Evolutionary conservation across 2,329 filamentous ascomycete genomes (phyloP).

Genomic region (Lasiodiplodia theobromae): DNA sequence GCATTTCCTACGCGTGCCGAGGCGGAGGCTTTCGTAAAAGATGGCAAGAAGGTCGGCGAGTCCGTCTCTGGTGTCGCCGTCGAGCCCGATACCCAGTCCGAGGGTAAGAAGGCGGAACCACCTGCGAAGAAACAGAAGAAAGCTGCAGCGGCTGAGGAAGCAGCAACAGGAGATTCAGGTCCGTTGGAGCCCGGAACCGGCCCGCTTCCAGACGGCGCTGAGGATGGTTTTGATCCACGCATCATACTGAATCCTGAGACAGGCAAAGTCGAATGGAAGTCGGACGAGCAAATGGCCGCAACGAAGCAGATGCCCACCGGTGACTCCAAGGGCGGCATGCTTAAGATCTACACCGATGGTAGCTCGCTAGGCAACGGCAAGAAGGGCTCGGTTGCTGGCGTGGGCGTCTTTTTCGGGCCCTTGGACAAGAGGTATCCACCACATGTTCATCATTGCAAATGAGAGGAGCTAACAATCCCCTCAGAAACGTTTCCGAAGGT

Average conservation of each 20-base stretch:
- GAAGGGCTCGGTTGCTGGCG: slow-evolving; percentile 62
- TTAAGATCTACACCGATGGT: slow-evolving; percentile 70
- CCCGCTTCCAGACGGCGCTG: slow-evolving; percentile 61
- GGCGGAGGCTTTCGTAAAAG: slow-evolving; percentile 77
- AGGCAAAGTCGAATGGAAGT: slow-evolving; percentile 64
- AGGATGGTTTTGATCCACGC: slow-evolving; percentile 68
- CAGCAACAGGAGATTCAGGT: slow-evolving; percentile 12
- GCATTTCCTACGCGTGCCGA: slow-evolving; percentile 63
- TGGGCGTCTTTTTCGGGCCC: slow-evolving; percentile 71
- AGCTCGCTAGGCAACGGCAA: slow-evolving; percentile 67
- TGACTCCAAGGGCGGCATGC: slow-evolving; percentile 55
- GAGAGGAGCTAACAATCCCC: slow-evolving; percentile 9
- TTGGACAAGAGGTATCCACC: slow-evolving; percentile 60
- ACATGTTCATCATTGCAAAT: slow-evolving; percentile 4
- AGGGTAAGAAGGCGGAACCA: slow-evolving; percentile 34
- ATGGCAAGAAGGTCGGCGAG: slow-evolving; percentile 35
- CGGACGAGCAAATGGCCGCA: slow-evolving; percentile 53
- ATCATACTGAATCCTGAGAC: slow-evolving; percentile 62
- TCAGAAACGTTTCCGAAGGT: slow-evolving; percentile 76
- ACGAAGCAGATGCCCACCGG: slow-evolving; percentile 56
- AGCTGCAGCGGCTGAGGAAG: slow-evolving; percentile 45
- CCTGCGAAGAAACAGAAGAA: slow-evolving; percentile 49
- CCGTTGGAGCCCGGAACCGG: slow-evolving; percentile 56
- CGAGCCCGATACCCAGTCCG: slow-evolving; percentile 37
- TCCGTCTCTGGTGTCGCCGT: slow-evolving; percentile 38